Evolutionary conservation across 1,284 basidiomycete genomes (phyloP).

Genomic region (Fereydounia khargensis): DNA sequence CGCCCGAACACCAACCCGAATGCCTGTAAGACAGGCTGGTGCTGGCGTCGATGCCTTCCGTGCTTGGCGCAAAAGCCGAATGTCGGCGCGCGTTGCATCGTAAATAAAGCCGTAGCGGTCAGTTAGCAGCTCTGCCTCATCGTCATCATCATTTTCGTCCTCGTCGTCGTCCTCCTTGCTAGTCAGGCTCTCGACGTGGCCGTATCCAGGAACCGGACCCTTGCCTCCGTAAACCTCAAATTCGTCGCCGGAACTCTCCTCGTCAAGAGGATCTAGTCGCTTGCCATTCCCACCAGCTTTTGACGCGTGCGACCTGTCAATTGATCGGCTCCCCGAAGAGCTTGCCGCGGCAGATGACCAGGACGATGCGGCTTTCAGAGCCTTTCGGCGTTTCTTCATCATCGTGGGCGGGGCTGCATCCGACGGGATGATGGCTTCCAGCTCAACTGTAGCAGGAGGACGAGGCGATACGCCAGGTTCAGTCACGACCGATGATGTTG

Average conservation of each 20-base stretch:
- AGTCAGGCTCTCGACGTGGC: not conserved
- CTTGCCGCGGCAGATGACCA: no score
- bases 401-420: constrained; percentile 77
- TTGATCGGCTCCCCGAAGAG: no score
- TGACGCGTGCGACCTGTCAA: no score
- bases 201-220: constrained; percentile 32
- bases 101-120: constrained; percentile 97
- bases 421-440: constrained; percentile 83
- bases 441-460: constrained; percentile 69
- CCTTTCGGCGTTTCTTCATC: constrained; percentile 9
- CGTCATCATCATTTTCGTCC: constrained; percentile 19
- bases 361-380: constrained; percentile 16
- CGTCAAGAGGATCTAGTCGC: constrained; percentile 30
- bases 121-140: constrained; percentile 68
- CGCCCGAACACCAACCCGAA: constrained; percentile 66
- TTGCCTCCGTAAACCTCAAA: constrained; percentile 57
- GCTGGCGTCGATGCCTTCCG: constrained; percentile 72
- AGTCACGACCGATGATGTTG: not conserved
- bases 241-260: constrained; percentile 50
- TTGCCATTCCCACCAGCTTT: constrained; percentile 40
- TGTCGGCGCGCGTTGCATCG: constrained; percentile 70
- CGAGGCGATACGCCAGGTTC: constrained; percentile 26
- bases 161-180: constrained; percentile 5
- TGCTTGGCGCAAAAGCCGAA: constrained; percentile 72
- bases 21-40: constrained; percentile 78